A percentile compares a stretch with the other conserved stretches of the same genome.
phyloP scores from a whole-genome alignment of 2,329 filamentous ascomycete species.

The Aspergillus texensis region DNA sequence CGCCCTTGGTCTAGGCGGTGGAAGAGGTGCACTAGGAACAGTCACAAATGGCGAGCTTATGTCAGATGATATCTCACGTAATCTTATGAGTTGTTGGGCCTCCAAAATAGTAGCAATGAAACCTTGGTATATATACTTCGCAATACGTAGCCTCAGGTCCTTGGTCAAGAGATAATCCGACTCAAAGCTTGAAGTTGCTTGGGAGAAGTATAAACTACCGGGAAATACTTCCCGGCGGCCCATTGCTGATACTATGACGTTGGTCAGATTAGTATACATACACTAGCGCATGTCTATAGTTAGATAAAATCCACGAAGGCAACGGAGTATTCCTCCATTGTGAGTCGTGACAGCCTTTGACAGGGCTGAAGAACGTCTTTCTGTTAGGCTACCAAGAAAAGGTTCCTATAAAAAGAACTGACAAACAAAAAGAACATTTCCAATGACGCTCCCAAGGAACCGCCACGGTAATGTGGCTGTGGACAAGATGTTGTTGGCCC shows the following conservation, averaged over 20 bases:
- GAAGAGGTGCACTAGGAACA: neutral
- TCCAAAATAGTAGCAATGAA: neutral
- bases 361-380: neutral
- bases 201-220: neutral
- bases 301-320: neutral
- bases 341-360: neutral
- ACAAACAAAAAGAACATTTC: neutral
- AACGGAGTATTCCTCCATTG: neutral
- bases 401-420: constrained; percentile 17
- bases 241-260: neutral
- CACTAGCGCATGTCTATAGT: neutral
- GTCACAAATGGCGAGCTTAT: neutral
- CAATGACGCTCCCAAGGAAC: constrained; percentile 6
- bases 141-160: too few relatives aligned
- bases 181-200: neutral
- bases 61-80: neutral
- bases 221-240: neutral
- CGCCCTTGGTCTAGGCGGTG: neutral
- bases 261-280: neutral
- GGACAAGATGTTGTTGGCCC: constrained; percentile 19
- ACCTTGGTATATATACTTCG: too few relatives aligned
- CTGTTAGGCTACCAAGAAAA: constrained; percentile 1
- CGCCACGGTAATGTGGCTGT: constrained; percentile 20
- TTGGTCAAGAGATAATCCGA: neutral
- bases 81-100: neutral